Percentiles rank a stretch among this genome's conserved stretches.
Evolutionary conservation across 352 stramenopile genomes (phyloP).

Genomic region (Globisporangium rhizosaccharum): DNA sequence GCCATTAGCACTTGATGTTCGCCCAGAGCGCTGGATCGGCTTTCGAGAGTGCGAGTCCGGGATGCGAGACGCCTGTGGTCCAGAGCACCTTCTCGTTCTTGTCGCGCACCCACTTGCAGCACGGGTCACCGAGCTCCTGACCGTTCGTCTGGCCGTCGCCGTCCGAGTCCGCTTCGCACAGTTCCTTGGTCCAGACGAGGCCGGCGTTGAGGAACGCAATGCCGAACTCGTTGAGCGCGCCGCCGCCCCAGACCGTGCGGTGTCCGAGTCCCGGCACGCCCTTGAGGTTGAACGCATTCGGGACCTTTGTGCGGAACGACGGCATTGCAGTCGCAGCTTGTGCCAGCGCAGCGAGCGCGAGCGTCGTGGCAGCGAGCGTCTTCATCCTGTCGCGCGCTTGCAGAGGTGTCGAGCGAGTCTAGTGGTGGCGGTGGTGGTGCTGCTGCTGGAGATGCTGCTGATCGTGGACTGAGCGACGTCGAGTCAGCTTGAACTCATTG

Average conservation of each 20-base stretch:
- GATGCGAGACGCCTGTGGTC: constrained; percentile 13
- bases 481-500: too few relatives aligned
- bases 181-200: constrained; percentile 23
- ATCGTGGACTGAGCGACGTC: too few relatives aligned
- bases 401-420: too few relatives aligned
- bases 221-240: constrained; percentile 28
- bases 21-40: constrained; percentile 16
- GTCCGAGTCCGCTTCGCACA: constrained; percentile 36
- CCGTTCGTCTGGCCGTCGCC: constrained; percentile 48
- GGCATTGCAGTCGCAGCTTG: background rate
- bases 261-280: constrained; percentile 24
- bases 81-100: constrained; percentile 20
- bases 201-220: constrained; percentile 14
- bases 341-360: background rate
- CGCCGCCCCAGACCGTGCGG: constrained; percentile 12
- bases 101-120: constrained; percentile 22
- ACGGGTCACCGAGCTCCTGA: constrained; percentile 48
- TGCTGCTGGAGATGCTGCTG: background rate
- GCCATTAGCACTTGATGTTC: constrained; percentile 4
- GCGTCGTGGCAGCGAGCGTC: too few relatives aligned
- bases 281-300: constrained; percentile 18
- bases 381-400: background rate
- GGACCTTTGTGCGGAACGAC: constrained; percentile 6
- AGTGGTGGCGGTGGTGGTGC: background rate
- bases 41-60: constrained; percentile 15